phyloP scores from a whole-genome alignment of 2,329 filamentous ascomycete genomes.

The Claviceps maximensis region DNA sequence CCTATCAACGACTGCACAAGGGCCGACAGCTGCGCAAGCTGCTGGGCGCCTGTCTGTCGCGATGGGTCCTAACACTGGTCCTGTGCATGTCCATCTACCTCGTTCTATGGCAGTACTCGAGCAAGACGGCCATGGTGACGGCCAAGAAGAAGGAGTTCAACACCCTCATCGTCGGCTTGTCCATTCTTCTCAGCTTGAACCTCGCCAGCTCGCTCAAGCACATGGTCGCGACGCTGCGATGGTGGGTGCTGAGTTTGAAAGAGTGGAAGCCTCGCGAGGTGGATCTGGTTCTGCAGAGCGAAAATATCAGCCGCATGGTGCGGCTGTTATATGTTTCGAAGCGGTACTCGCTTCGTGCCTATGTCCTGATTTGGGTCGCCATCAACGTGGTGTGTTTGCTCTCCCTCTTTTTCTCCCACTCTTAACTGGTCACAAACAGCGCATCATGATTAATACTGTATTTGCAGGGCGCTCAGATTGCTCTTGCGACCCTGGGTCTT shows the following conservation, averaged over 20 bases:
- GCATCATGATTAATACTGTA: background rate
- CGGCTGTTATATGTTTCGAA: conserved; percentile 10
- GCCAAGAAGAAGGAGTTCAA: conserved; percentile 28
- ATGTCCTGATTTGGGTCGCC: conserved; percentile 11
- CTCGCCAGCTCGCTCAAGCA: conserved; percentile 29
- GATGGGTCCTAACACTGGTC: conserved; percentile 18
- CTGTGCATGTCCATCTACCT: conserved; percentile 16
- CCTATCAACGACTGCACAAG: conserved; percentile 11
- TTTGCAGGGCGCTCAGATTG: conserved; percentile 26
- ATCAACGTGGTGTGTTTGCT: conserved; percentile 12
- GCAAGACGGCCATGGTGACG: conserved; percentile 17
- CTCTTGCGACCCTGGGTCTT: conserved; percentile 27
- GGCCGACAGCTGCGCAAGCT: conserved; percentile 11
- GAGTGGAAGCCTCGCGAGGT: conserved; percentile 24
- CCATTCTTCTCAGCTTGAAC: conserved; percentile 28
- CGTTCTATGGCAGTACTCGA: conserved; percentile 17
- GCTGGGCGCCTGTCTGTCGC: conserved; percentile 7
- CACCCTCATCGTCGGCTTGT: conserved; percentile 28
- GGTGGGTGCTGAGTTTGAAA: conserved; percentile 28
- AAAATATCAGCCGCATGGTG: conserved; percentile 13
- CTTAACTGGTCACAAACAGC: too few relatives aligned
- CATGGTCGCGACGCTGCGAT: conserved; percentile 30
- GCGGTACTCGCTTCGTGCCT: conserved; percentile 8
- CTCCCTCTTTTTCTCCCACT: background rate
- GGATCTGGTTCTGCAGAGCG: conserved; percentile 13